These are phyloP conservation scores for Monosporascus sp. DNA, from an alignment of 2,329 filamentous ascomycete species.

Conservation along the genomic window DNA sequence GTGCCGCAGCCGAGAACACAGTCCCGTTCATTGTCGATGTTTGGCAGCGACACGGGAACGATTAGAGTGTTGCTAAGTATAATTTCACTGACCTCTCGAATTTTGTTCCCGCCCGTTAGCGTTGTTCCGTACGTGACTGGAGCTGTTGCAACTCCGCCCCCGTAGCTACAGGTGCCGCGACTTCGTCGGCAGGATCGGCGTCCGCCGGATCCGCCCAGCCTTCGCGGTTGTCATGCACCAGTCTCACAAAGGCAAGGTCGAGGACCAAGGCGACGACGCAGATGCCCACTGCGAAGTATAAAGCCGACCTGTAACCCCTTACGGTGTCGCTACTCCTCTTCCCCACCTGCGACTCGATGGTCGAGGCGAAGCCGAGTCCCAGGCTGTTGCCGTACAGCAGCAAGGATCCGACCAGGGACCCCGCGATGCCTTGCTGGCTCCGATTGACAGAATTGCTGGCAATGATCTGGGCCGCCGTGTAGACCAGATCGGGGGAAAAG, in stretches of 20 bases:
- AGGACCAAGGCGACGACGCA: slow-evolving; percentile 7
- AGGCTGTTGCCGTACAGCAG: slow-evolving; percentile 36
- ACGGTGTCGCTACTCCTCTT: slow-evolving; percentile 2
- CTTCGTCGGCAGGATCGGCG: slow-evolving; percentile 8
- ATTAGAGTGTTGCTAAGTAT: too few species aligned
- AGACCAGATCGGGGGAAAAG: slow-evolving; percentile 44
- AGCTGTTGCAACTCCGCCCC: slow-evolving; percentile 8
- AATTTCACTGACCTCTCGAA: too few species aligned
- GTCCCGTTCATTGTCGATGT: too few species aligned
- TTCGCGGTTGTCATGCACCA: slow-evolving; percentile 11
- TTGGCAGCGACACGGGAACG: too few species aligned
- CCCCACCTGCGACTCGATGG: slow-evolving; percentile 16
- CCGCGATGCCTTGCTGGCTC: slow-evolving; percentile 46
- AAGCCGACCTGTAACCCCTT: slow-evolving; percentile 7
- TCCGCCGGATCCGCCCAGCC: slow-evolving; percentile 11
- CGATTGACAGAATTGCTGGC: slow-evolving; percentile 44
- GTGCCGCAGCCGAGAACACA: too few species aligned
- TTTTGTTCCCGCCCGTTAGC: not conserved
- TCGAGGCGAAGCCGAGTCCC: slow-evolving; percentile 39
- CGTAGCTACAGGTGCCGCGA: slow-evolving; percentile 4
- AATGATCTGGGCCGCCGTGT: slow-evolving; percentile 46
- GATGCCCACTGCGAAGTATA: slow-evolving; percentile 10
- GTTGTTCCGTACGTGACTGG: slow-evolving; percentile 2
- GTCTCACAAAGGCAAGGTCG: slow-evolving; percentile 2
- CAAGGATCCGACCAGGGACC: slow-evolving; percentile 41